Evolutionary conservation across 106 monocot species (phyloP), one percentile per base, ranked within the genome.

Genomic region (Dioscorea dumetorum): DNA sequence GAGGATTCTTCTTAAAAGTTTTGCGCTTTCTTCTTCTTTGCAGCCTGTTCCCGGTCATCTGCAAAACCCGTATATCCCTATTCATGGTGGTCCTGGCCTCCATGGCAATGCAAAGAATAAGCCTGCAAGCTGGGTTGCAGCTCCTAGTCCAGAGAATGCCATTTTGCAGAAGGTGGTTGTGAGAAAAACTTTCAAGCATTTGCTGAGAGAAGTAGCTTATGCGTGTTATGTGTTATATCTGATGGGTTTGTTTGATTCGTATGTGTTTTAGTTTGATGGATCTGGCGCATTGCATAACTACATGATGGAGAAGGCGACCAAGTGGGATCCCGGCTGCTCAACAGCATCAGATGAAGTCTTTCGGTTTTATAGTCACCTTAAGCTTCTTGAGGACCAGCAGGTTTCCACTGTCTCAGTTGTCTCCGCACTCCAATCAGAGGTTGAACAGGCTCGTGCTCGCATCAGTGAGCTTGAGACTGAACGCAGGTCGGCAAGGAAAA

Each of bases 221-320:
- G 11, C 11, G 20, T 54, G 15, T 58, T n/a, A 19, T 54, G 12
- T 48, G 4, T 62, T 53, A n/a, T n/a, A 50, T 22, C 18, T 35
- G 34, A 19, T 66, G 31, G 28, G 15, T 73, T 19, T 33, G 15
- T 67, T 11, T 33, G 51, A 33, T 13, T 53, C 17, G 24, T 57
- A 11, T 31, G 34, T 57, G 2, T 22, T 73, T 81, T 81, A 90
- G 89, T 60, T 64, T 60, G 90, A 74, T 69, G 77, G 67, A 49
- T 83, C 64, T 31, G 33, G 66, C 41, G 71, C 72, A 66, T 69
- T 85, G 33, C 72, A 77, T 0, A 66, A 84, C 73, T 74, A 49
- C 65, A 72, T 76, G 22, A 80, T 82, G 71, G 95, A 97, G 86
- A 77, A 69, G 52, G 86, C 84, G 65, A 97, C 91, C 1, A 92